Percentiles rank a stretch among this genome's conserved stretches.
These are phyloP conservation scores for Chrysanthemum lavandulifolium DNA, from an alignment of 129 eudicot genomes.

Conservation along the genomic window DNA sequence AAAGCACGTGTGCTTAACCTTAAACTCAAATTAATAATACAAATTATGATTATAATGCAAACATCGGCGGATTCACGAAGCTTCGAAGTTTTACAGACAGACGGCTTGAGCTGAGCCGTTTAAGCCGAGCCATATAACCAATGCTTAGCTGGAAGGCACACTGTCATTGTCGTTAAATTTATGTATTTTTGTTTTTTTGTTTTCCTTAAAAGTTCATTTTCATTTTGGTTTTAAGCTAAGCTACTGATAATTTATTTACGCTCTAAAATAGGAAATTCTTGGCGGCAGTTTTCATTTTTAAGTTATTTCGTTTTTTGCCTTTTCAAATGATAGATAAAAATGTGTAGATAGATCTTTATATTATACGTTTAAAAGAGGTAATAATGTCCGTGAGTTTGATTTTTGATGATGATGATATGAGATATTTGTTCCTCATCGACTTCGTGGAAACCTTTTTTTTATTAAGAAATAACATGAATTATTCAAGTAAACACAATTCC, in stretches of 20 bases:
- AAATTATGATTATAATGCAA: conserved; percentile 1
- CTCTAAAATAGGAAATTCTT: conserved; percentile 9
- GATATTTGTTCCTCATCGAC: no score
- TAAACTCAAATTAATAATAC: conserved; percentile 12
- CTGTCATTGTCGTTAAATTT: conserved; percentile 20
- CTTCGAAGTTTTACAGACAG: conserved; percentile 10
- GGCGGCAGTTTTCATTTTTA: conserved; percentile 18
- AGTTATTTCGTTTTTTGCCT: not conserved
- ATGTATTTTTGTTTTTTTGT: conserved; percentile 4
- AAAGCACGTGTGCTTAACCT: conserved; percentile 37
- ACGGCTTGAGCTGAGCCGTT: not conserved
- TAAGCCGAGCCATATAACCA: conserved; percentile 7
- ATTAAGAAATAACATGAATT: no score
- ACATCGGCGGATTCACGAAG: conserved; percentile 38
- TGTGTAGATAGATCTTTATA: not conserved
- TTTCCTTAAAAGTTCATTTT: not conserved
- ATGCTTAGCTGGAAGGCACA: conserved; percentile 35
- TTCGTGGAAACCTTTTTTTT: no score
- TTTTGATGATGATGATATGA: no score
- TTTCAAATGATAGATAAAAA: not conserved
- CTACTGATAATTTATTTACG: not conserved
- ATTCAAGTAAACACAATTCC: no score
- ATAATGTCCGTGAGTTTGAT: no score
- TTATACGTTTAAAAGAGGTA: no score
- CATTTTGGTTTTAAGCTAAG: conserved; percentile 16